These are phyloP conservation scores for Boletus patriciae DNA, from an alignment of 768 basidiomycete species.

Conservation along the genomic window DNA sequence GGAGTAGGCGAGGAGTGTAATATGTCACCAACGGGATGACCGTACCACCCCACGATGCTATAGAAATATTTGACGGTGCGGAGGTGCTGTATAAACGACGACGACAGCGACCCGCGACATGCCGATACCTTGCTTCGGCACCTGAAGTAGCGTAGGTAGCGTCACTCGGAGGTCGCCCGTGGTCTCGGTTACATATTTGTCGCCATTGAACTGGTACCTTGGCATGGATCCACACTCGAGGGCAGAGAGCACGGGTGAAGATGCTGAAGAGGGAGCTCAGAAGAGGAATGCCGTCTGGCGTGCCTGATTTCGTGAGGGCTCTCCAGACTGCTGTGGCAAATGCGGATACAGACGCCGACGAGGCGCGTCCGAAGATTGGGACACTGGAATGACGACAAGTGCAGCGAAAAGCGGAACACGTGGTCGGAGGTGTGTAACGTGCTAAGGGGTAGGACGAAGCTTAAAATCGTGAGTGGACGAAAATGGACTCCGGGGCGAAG, in stretches of 20 bases:
- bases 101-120: conserved; percentile 26
- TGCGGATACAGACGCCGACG: background rate
- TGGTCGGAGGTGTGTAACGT: background rate
- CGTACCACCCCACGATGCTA: conserved; percentile 3
- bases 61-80: background rate
- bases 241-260: conserved; percentile 18
- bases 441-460: background rate
- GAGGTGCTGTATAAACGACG: conserved; percentile 24
- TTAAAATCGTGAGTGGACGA: background rate
- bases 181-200: background rate
- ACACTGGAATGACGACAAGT: conserved; percentile 13
- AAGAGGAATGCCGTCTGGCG: background rate
- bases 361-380: conserved; percentile 1
- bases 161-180: background rate
- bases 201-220: conserved; percentile 11
- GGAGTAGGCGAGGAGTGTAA: conserved; percentile 41
- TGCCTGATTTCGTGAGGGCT: conserved; percentile 1
- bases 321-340: conserved; percentile 7
- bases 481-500: background rate
- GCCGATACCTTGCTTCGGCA: conserved; percentile 35
- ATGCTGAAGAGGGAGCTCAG: conserved; percentile 7
- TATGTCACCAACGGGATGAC: conserved; percentile 31
- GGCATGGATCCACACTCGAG: conserved; percentile 15
- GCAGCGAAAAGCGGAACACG: conserved; percentile 7
- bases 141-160: conserved; percentile 22